Evolutionary conservation across 1,139 yeast species (phyloP), one percentile per base, ranked within the genome.

Genomic region (Sugiyamaella sp.): DNA sequence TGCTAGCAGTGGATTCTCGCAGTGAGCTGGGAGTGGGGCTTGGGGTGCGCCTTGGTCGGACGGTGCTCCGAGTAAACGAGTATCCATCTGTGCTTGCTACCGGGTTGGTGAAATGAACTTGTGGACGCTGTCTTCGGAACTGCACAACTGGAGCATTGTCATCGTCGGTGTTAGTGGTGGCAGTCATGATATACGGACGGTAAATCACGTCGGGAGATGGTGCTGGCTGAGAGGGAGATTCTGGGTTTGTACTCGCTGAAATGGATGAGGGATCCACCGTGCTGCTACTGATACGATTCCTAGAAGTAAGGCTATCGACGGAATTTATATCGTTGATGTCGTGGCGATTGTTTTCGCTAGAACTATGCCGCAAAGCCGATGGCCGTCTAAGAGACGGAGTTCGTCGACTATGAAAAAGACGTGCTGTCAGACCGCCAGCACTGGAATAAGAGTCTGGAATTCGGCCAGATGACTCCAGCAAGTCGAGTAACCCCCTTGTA

Each of bases 101-200:
- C 4, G 62, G 62, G 32, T 55, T 57, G 14, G 59, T 57, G 42
- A 59, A 59, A 48, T 59, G 62, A 14, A 59, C 62, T 39, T 59
- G 62, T 10, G 60, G 60, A n/a, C 60, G 42, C 4, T 38, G 44
- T 10, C 50, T 44, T 39, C 44, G 20, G 22, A 46, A 46, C 24
- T 46, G 50, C 19, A 46, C 24, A 2, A 14, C 22, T 5, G 32
- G 40, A 22, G 40, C 29, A 22, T 33, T 44, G 32, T 43, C 38
- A 14, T 44, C 48, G 24, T 44, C 33, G 8, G 40, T 22, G 12
- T 24, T 24, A 4, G 47, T 29, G n/a, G 27, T 44, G 16, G 48
- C 41, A 16, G 45, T 25, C 27, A 46, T 37, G n/a, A 40, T 43
- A 29, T 25, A 42, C 22, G 37, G 55, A 32, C 51, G 51, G 21